Conservation (phyloP, 2,329 filamentous ascomycete genomes). For the Ophiostoma quercus region DNA sequence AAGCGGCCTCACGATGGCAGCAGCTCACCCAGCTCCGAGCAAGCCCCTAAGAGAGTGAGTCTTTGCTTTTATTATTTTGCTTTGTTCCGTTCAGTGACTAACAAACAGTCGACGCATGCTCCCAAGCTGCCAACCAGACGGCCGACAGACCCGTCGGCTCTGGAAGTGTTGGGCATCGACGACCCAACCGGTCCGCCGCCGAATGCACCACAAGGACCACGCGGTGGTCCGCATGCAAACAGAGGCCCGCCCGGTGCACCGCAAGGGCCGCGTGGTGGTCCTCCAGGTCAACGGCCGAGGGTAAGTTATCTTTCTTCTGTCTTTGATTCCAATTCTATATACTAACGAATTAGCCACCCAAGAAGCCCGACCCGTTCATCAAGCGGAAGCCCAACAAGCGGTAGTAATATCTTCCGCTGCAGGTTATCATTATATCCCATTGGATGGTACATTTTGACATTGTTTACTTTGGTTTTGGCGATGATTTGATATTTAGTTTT, state of each 20-base stretch:
- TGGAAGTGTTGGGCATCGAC: constrained; percentile 46
- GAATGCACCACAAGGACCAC: constrained; percentile 15
- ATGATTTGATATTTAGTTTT: not conserved
- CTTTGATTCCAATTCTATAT: not conserved
- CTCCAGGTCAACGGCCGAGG: not conserved
- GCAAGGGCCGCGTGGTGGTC: not conserved
- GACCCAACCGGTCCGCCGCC: constrained; percentile 29
- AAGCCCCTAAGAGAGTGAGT: constrained; percentile 41
- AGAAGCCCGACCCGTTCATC: constrained; percentile 44
- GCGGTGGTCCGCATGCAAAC: not conserved
- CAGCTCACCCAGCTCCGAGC: constrained; percentile 28
- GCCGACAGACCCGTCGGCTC: constrained; percentile 46
- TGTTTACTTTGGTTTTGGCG: not conserved
- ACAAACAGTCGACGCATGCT: constrained; percentile 10
- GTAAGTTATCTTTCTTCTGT: constrained; percentile 2
- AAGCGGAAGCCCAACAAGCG: constrained; percentile 29
- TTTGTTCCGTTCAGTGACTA: not conserved
- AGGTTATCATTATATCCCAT: not conserved
- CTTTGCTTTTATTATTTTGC: not conserved
- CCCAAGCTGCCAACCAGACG: constrained; percentile 28
- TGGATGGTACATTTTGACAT: not conserved
- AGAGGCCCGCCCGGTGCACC: constrained; percentile 2
- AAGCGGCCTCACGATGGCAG: constrained; percentile 42
- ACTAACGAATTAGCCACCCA: constrained; percentile 27
- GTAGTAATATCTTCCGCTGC: not conserved